Percentiles rank a stretch among this genome's conserved stretches.
Evolutionary conservation across 75 land plant species (phyloP).

Genomic region (Chamaecyparis obtusa): DNA sequence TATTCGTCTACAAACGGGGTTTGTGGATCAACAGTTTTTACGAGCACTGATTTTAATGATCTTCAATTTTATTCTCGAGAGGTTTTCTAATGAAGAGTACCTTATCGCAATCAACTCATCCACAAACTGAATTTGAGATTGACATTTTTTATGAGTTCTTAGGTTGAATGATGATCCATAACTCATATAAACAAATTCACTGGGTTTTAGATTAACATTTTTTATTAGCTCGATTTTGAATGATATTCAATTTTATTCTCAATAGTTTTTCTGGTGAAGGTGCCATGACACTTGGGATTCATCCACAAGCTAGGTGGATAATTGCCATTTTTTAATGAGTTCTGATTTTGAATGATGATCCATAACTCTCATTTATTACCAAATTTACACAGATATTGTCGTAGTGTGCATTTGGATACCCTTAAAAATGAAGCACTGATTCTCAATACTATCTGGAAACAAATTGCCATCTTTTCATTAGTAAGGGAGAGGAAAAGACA

Average conservation of each 20-base stretch:
- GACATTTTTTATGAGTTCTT: neutral
- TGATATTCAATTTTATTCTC: neutral
- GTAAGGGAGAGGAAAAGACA: neutral
- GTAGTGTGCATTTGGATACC: neutral
- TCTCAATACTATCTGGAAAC: neutral
- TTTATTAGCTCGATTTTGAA: no score
- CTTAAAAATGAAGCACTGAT: neutral
- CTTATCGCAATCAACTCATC: neutral
- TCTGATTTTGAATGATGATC: neutral
- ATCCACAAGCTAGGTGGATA: neutral
- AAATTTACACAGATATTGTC: neutral
- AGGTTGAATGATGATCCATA: neutral
- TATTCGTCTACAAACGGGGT: neutral
- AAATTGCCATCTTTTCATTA: neutral
- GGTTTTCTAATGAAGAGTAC: neutral
- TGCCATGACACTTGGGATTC: neutral
- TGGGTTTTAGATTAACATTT: no score
- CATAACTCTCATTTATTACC: neutral
- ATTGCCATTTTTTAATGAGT: neutral
- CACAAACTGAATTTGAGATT: neutral
- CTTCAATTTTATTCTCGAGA: no score
- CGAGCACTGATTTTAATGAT: neutral
- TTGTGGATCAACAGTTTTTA: neutral
- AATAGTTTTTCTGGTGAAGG: neutral
- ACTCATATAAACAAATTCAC: neutral